phyloP scores from a whole-genome alignment of 2,329 filamentous ascomycete genomes.

The Sordariomycetes sp. region DNA sequence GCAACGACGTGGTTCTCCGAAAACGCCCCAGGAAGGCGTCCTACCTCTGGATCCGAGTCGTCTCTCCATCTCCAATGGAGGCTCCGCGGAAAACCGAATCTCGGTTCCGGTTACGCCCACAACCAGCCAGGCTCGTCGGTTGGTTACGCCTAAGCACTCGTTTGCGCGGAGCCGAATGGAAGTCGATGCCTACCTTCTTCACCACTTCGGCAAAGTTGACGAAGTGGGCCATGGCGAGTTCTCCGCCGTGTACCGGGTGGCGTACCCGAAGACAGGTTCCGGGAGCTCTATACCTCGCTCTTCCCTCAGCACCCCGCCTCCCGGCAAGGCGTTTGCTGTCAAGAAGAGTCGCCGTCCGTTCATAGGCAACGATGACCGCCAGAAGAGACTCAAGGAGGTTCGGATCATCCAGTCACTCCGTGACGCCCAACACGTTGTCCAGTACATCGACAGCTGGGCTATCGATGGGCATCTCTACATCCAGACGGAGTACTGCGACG shows the following conservation, averaged over 20 bases:
- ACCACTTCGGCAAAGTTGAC: conserved; percentile 72
- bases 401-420: conserved; percentile 65
- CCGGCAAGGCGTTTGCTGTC: conserved; percentile 69
- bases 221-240: conserved; percentile 83
- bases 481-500: conserved; percentile 93
- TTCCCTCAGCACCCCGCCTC: conserved; percentile 37
- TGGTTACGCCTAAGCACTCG: conserved; percentile 60
- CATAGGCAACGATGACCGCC: conserved; percentile 67
- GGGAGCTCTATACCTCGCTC: conserved; percentile 1
- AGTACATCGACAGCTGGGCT: conserved; percentile 83
- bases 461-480: conserved; percentile 80
- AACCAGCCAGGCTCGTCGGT: conserved; percentile 21
- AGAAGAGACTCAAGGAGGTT: conserved; percentile 76
- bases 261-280: conserved; percentile 17
- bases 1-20: neutral
- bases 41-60: conserved; percentile 71
- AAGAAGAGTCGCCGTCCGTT: conserved; percentile 85
- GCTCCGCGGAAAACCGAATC: neutral
- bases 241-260: conserved; percentile 80
- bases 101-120: conserved; percentile 73
- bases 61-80: conserved; percentile 63
- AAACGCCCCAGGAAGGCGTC: conserved; percentile 65
- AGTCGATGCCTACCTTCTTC: conserved; percentile 61
- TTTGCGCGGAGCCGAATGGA: conserved; percentile 54
- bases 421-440: conserved; percentile 74